These are phyloP conservation scores for Orbilia quercus DNA, from an alignment of 2,329 filamentous ascomycete genomes.

Conservation along the genomic window DNA sequence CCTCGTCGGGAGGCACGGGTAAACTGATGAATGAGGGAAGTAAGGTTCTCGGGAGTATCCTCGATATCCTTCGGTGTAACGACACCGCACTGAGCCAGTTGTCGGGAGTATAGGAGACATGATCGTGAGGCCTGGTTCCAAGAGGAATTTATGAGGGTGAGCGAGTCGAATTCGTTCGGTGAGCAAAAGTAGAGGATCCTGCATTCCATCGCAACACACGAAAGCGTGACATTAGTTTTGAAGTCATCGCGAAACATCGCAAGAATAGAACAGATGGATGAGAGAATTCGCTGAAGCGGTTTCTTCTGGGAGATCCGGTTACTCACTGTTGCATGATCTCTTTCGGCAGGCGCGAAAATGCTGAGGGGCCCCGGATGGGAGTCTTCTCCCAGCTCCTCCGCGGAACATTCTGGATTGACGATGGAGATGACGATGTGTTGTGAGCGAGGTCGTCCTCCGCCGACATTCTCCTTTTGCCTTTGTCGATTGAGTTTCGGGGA, in stretches of 20 bases:
- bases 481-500: slow-evolving; percentile 55
- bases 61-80: slow-evolving; percentile 67
- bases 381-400: slow-evolving; percentile 30
- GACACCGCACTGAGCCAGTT: slow-evolving; percentile 72
- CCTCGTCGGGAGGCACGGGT: slow-evolving; percentile 78
- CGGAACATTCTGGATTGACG: slow-evolving; percentile 26
- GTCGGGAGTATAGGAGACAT: slow-evolving; percentile 72
- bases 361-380: slow-evolving; percentile 59
- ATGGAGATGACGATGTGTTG: slow-evolving; percentile 38
- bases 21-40: slow-evolving; percentile 74
- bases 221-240: neutral
- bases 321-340: slow-evolving; percentile 77
- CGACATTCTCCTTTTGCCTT: slow-evolving; percentile 56
- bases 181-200: slow-evolving; percentile 73
- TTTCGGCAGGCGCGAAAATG: slow-evolving; percentile 72
- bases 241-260: slow-evolving; percentile 7
- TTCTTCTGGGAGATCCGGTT: slow-evolving; percentile 4
- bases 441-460: slow-evolving; percentile 31
- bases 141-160: slow-evolving; percentile 73
- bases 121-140: slow-evolving; percentile 75
- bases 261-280: slow-evolving; percentile 20
- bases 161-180: slow-evolving; percentile 74
- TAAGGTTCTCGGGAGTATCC: slow-evolving; percentile 67
- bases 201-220: slow-evolving; percentile 29
- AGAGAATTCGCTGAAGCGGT: slow-evolving; percentile 42